Evolutionary conservation across 768 basidiomycete species (phyloP).

Genomic region (Boletales sp.): DNA sequence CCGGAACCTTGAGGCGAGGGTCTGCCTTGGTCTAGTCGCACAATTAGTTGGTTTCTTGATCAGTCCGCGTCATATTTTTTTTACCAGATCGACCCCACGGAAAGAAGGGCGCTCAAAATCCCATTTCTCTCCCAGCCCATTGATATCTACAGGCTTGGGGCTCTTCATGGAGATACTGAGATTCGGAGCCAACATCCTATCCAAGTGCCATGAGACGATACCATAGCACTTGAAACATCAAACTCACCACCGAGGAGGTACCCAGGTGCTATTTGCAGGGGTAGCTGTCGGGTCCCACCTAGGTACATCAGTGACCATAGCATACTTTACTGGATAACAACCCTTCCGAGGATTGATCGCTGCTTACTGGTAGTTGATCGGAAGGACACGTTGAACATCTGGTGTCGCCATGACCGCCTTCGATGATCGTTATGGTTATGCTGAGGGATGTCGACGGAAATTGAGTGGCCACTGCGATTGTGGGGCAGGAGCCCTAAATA

Average conservation of each 20-base stretch:
- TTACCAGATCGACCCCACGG: constrained; percentile 23
- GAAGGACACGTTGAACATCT: no score
- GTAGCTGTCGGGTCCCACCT: no score
- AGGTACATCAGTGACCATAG: no score
- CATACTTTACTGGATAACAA: not conserved
- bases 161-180: not conserved
- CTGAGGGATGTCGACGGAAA: no score
- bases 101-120: constrained; percentile 17
- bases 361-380: no score
- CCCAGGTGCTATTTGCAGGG: constrained; percentile 8
- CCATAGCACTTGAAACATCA: not conserved
- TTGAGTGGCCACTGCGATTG: no score
- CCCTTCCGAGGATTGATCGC: no score
- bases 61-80: no score
- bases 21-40: constrained; percentile 18
- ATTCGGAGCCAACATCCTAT: constrained; percentile 21
- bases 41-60: no score
- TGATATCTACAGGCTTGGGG: not conserved
- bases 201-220: not conserved
- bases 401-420: no score
- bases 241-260: constrained; percentile 24
- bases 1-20: constrained; percentile 19
- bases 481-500: no score
- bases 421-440: no score
- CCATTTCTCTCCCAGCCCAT: constrained; percentile 26